Base-by-base conservation (phyloP, 257 asterid genomes). In the Salvia splendens region DNA sequence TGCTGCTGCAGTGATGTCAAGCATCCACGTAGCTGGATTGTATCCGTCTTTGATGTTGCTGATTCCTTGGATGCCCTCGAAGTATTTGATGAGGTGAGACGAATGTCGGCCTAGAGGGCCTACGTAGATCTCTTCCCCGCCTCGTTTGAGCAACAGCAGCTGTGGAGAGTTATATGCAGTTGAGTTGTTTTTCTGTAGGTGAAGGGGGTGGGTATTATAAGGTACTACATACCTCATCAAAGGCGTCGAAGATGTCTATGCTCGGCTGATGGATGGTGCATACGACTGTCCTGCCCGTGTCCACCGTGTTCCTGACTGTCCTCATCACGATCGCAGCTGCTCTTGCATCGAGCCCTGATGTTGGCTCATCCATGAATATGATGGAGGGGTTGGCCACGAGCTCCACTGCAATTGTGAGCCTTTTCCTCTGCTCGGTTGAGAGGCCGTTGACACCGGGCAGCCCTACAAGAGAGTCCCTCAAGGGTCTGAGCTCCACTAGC, bases 241-340 rank as follows among this genome's bases (percentile, higher is more conserved):
- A 92, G n/a, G 98, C 84, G 55, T 92, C 98, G 60, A 92, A 92
- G 4, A 89, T 89, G 68, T 92, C 98, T 4, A 92, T 85, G 81
- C 98, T 89, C 0, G 98, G 98, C 33, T 92, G 98, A 75, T 92
- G 98, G 60, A 92, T 89, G 54, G 98, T 92, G 81, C 98, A 92
- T 2, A 89, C 96, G 5, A 92, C 95, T 0, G 98, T 92, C 64
- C 96, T 73, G 36, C 95, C 95, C 11, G 98, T 89, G 53, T 92
- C 95, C 47, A 92, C 96, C 0, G 98, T 92, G 81, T 92, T 92
- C 57, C 95, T 83, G 41, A 89, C 95, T 0, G 98, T 92, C 71
- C 98, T 89, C 98, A 92, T 92, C 12, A 92, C 96, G 15, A 92
- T 89, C 5, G 96, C 98, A 67, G 96, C 98, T 4, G 98, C 96